Base-by-base conservation (phyloP, 108 stramenopile genomes). In the Pseudonitzschia pungens region DNA sequence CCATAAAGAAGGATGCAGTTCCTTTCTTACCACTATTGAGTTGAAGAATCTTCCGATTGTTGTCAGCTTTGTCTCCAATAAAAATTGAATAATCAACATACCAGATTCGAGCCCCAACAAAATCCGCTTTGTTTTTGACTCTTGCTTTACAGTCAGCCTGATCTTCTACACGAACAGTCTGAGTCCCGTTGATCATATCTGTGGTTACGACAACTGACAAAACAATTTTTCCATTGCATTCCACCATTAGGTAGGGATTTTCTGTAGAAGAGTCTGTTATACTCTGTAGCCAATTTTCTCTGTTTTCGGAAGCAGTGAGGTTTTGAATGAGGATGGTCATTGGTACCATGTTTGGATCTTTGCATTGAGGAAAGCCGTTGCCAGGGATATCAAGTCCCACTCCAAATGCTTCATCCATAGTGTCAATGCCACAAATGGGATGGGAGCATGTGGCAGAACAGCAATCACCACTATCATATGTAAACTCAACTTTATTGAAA, bases 391-490 rank as follows among this genome's bases (percentile, higher is more conserved):
- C 27, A n/a, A n/a, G n/a, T 31, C 24, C 8, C 4, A 4, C 29
- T 27, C 0, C 0, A 26, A 58, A 58, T n/a, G 57, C 0, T 26
- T 27, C 29, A 5, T 26, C 26, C 10, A 26, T 8, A 31, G 26
- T 8, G 1, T 6, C 24, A 4, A 4, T 58, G 10, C 57, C 57
- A 58, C 57, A 58, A 58, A 27, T 58, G 4, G 57, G 26, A 26
- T 31, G 26, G 15, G 57, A 26, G 12, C 57, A 58, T 11, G 57
- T 58, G 9, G 57, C 57, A 26, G 57, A n/a, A 58, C 57, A 58
- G 29, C 57, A 58, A 27, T 58, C 57, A 27, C 57, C 57, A 26
- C 24, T 26, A 58, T 58, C 57, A 26, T 58, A 58, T 6, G 24
- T n/a, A 58, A 26, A 58, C 9, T 0, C 24, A 22, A 58, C 10